Evolutionary conservation across 2,329 filamentous ascomycete genomes (phyloP).

Genomic region (Sphaerulina vaccinii): DNA sequence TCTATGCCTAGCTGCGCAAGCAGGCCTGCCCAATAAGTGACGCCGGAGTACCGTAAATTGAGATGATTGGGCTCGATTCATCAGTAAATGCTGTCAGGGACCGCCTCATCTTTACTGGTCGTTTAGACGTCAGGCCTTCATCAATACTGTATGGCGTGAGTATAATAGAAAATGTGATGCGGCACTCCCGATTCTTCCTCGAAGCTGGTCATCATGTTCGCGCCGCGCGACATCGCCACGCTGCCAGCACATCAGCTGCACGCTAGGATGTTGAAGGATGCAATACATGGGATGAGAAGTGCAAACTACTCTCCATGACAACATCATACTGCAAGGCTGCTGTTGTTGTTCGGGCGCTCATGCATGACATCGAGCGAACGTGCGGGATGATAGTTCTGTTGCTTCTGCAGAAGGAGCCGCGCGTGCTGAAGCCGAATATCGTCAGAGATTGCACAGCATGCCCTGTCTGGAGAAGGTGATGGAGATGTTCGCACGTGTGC

Average conservation of each 20-base stretch:
- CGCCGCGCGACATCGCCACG: constrained; percentile 14
- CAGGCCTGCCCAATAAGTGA: constrained; percentile 24
- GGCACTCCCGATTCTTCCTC: neutral
- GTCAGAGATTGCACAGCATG: constrained; percentile 6
- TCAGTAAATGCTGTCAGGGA: constrained; percentile 22
- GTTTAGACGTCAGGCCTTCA: constrained; percentile 21
- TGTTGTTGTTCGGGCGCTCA: constrained; percentile 10
- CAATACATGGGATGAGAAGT: constrained; percentile 5
- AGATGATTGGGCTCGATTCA: constrained; percentile 25
- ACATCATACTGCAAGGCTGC: neutral
- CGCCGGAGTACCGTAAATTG: constrained; percentile 12
- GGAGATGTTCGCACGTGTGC: neutral
- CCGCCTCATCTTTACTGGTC: constrained; percentile 24
- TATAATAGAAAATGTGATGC: neutral
- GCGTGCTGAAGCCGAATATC: constrained; percentile 1
- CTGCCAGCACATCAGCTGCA: constrained; percentile 22
- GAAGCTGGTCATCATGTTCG: constrained; percentile 6
- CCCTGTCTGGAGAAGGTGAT: neutral
- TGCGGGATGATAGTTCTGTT: constrained; percentile 15
- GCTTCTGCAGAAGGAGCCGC: neutral
- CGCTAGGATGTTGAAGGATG: constrained; percentile 15
- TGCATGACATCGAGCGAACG: constrained; percentile 18
- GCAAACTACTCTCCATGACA: constrained; percentile 4
- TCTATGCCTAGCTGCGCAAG: constrained; percentile 23
- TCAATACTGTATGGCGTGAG: neutral